phyloP scores from a whole-genome alignment of 345 rosid genomes.

The Erysimum cheiranthoides region DNA sequence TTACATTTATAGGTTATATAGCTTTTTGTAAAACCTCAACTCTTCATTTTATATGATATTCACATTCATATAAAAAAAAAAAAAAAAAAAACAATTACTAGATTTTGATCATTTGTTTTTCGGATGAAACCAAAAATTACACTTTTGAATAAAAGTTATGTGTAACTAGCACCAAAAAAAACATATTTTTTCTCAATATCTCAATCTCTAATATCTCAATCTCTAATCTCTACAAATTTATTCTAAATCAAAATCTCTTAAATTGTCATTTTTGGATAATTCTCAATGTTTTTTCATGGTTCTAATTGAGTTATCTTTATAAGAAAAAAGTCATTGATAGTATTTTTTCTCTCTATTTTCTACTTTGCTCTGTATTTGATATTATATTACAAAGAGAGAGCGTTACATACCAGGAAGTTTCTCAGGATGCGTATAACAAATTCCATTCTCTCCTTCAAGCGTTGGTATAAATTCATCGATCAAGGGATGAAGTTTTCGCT shows the following conservation, averaged over 20 bases:
- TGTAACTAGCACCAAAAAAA: background rate
- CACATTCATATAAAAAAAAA: no score
- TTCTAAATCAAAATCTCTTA: no score
- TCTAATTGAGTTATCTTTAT: background rate
- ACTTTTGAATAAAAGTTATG: background rate
- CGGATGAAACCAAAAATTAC: background rate
- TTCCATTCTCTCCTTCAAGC: slow-evolving; percentile 85
- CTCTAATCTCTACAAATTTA: no score
- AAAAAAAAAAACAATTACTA: no score
- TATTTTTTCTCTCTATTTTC: background rate
- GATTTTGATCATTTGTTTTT: slow-evolving; percentile 13
- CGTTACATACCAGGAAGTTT: slow-evolving; percentile 76
- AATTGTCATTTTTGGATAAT: background rate
- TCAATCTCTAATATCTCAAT: no score
- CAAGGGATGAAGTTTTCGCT: slow-evolving; percentile 72
- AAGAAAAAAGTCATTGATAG: background rate
- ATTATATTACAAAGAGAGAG: background rate
- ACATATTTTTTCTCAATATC: no score
- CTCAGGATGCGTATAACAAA: slow-evolving; percentile 94
- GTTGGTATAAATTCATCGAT: slow-evolving; percentile 89
- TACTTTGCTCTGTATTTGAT: background rate
- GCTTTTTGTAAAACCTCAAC: no score
- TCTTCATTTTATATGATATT: no score
- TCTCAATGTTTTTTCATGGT: background rate
- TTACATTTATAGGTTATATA: no score